Evolutionary conservation across 2,329 filamentous ascomycete species (phyloP), one percentile per base, ranked within the genome.

Genomic region (Fusarium solani-melongenae): DNA sequence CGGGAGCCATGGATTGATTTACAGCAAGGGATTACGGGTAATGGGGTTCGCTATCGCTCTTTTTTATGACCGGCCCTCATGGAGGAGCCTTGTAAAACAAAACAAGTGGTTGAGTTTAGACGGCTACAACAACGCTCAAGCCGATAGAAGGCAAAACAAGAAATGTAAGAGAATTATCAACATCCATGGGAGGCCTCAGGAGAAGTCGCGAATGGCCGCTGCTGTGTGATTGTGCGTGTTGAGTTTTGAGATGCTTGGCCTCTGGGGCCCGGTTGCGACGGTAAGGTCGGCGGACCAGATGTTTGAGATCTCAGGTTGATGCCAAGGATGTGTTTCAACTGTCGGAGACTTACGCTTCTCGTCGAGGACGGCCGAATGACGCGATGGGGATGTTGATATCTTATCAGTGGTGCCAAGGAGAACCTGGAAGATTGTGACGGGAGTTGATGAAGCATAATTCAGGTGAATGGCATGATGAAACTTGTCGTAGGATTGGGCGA

Each of bases 1-100:
- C 17, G 53, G 61, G 46, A 70, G 68, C 44, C 60, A 65, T 34
- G 60, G 62, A 63, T 57, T 64, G 67, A 62, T 58, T 69, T 51
- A 64, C 29, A 33, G 56, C 46, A 57, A 53, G 20, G 17, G 11
- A 66, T 62, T 44, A 33, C 12, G 58, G 29, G 38, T 36, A 17
- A 46, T 53, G 36, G 36, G 49, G 41, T 6, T n/a, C 31, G 17
- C 34, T 51, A 17, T 57, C 60, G 15, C 51, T 74, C 49, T 31
- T 49, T 57, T 38, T 64, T 17, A 46, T 22, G 8, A 46, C 22
- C 7, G 34, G 61, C 61, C 31, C 46, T 44, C 61, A 12, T 39
- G 24, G 41, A 27, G 44, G 59, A 38, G 34, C 22, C 38, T 15
- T 64, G 33, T 58, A 59, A 49, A 41, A 72, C 39, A 57, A 53